phyloP scores from a whole-genome alignment of 2,329 filamentous ascomycete genomes.

The Periconia digitata region DNA sequence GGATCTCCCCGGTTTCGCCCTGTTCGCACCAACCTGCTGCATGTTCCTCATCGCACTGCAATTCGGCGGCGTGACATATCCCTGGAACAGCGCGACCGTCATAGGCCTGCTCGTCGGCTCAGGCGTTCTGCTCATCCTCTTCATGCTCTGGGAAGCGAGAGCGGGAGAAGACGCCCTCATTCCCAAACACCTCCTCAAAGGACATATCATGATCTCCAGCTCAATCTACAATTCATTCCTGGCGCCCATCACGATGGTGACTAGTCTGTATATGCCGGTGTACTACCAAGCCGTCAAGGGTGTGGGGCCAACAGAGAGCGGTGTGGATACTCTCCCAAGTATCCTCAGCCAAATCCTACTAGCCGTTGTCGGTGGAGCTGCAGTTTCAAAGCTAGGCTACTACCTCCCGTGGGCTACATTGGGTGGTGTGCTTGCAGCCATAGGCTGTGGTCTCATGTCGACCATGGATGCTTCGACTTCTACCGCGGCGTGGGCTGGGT shows the following conservation, averaged over 20 bases:
- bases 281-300: slow-evolving; percentile 47
- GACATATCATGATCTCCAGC: slow-evolving; percentile 29
- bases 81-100: slow-evolving; percentile 33
- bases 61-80: slow-evolving; percentile 30
- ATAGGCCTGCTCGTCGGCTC: slow-evolving; percentile 39
- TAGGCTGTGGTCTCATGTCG: slow-evolving; percentile 46
- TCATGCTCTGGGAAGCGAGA: slow-evolving; percentile 35
- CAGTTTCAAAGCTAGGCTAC: slow-evolving; percentile 22
- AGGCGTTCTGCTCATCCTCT: slow-evolving; percentile 29
- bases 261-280: slow-evolving; percentile 30
- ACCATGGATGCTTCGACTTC: slow-evolving; percentile 39
- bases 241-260: slow-evolving; percentile 13
- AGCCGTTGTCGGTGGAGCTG: slow-evolving; percentile 20
- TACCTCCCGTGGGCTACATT: slow-evolving; percentile 34
- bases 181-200: slow-evolving; percentile 15
- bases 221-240: slow-evolving; percentile 8
- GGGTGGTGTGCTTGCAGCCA: slow-evolving; percentile 34
- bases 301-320: slow-evolving; percentile 41
- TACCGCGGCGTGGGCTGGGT: slow-evolving; percentile 31
- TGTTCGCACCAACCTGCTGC: slow-evolving; percentile 12
- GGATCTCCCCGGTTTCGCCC: slow-evolving; percentile 17
- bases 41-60: slow-evolving; percentile 17
- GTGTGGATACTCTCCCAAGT: slow-evolving; percentile 42
- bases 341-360: slow-evolving; percentile 30
- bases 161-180: slow-evolving; percentile 38